Evolutionary conservation across 768 basidiomycete genomes (phyloP).

Genomic region (Agrocybe praecox): DNA sequence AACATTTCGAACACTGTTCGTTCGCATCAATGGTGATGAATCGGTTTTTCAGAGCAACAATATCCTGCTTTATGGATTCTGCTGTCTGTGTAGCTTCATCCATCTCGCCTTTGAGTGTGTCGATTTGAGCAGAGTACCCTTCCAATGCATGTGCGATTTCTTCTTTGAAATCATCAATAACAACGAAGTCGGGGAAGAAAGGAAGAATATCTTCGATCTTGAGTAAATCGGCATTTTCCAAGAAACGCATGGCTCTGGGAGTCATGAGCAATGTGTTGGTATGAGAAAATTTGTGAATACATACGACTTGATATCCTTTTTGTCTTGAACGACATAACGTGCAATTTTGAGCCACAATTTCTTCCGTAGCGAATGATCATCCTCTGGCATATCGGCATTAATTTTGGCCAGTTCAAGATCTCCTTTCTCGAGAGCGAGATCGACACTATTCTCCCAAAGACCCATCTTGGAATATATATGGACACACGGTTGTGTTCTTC

Average conservation of each 20-base stretch:
- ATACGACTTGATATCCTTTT: conserved; percentile 97
- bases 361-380: conserved; percentile 84
- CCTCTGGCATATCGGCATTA: conserved; percentile 94
- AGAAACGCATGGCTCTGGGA: conserved; percentile 90
- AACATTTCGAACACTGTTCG: conserved; percentile 86
- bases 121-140: conserved; percentile 91
- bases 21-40: conserved; percentile 90
- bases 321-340: conserved; percentile 97
- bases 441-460: conserved; percentile 94
- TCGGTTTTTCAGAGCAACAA: conserved; percentile 79
- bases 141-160: conserved; percentile 97
- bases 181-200: conserved; percentile 99
- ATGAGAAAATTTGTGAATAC: conserved; percentile 31
- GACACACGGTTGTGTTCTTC: conserved; percentile 86
- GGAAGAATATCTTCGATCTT: conserved; percentile 99
- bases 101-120: conserved; percentile 90
- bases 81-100: conserved; percentile 92
- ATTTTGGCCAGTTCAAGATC: conserved; percentile 94
- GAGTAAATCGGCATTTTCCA: conserved; percentile 91
- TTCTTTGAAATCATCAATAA: conserved; percentile 99
- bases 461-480: conserved; percentile 99
- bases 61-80: conserved; percentile 92
- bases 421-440: conserved; percentile 91
- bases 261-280: background rate
- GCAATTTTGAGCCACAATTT: conserved; percentile 99